phyloP scores from a whole-genome alignment of 768 basidiomycete genomes.

The Daedalea quercina region DNA sequence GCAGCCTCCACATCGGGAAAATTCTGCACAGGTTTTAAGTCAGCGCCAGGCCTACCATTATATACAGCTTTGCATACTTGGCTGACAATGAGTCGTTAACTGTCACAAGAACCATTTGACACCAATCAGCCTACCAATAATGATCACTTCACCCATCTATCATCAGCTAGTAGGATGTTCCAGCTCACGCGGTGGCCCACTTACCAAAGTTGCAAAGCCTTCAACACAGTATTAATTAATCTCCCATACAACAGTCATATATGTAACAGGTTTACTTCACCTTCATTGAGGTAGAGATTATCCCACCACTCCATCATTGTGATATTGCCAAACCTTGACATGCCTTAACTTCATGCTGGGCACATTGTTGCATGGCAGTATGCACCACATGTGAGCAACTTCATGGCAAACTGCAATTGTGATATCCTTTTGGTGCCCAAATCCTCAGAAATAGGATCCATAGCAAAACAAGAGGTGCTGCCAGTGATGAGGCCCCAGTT shows the following conservation, averaged over 20 bases:
- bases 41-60: too few relatives aligned
- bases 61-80: constrained; percentile 30
- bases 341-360: not conserved
- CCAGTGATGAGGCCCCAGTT: constrained; percentile 66
- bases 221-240: not conserved
- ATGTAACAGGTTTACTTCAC: constrained; percentile 22
- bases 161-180: too few relatives aligned
- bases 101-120: not conserved
- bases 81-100: constrained; percentile 29
- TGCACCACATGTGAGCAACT: constrained; percentile 78
- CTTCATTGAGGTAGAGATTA: constrained; percentile 79
- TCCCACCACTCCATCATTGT: constrained; percentile 96
- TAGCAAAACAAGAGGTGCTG: constrained; percentile 74
- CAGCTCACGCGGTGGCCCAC: constrained; percentile 13
- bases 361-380: not conserved
- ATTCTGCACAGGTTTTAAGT: constrained; percentile 33
- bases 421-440: constrained; percentile 70
- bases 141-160: constrained; percentile 84
- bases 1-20: constrained; percentile 84
- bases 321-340: constrained; percentile 79
- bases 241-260: not conserved
- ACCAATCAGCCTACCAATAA: constrained; percentile 51
- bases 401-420: constrained; percentile 80
- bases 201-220: constrained; percentile 83
- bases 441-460: constrained; percentile 72